A percentile compares a stretch with the other conserved stretches of the same genome.
phyloP scores from a whole-genome alignment of 179 eudicot species.

The Carnegiea gigantea region DNA sequence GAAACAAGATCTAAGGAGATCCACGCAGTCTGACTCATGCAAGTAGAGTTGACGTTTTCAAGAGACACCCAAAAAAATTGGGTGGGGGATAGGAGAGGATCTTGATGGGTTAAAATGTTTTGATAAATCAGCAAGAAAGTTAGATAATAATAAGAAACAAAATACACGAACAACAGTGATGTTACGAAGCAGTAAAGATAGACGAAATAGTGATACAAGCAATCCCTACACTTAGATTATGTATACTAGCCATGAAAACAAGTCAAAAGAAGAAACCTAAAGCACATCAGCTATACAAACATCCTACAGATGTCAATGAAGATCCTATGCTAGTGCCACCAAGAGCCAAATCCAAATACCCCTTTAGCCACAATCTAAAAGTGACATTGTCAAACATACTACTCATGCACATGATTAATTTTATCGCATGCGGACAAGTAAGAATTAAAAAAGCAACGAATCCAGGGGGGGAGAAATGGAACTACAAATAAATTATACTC shows the following conservation, averaged over 20 bases:
- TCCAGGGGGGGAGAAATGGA: neutral
- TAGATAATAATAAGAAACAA: no score
- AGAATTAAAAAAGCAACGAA: neutral
- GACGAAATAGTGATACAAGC: no score
- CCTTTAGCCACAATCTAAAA: neutral
- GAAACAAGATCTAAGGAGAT: neutral
- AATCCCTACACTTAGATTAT: no score
- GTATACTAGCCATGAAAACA: neutral
- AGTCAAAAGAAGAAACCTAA: neutral
- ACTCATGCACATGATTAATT: neutral
- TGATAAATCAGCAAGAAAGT: no score
- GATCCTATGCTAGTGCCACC: neutral
- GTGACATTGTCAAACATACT: neutral
- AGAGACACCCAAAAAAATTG: neutral
- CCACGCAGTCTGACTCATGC: neutral
- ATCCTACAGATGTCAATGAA: neutral
- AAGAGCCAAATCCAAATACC: neutral
- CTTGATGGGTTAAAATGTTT: no score
- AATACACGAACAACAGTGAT: no score
- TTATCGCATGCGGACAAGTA: neutral
- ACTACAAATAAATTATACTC: constrained; percentile 20
- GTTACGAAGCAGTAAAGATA: no score
- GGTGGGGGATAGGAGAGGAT: no score
- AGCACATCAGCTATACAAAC: neutral
- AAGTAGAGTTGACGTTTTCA: neutral